Conservation (phyloP, 208 protist genomes). For the Endotrypanum monterogeii region DNA sequence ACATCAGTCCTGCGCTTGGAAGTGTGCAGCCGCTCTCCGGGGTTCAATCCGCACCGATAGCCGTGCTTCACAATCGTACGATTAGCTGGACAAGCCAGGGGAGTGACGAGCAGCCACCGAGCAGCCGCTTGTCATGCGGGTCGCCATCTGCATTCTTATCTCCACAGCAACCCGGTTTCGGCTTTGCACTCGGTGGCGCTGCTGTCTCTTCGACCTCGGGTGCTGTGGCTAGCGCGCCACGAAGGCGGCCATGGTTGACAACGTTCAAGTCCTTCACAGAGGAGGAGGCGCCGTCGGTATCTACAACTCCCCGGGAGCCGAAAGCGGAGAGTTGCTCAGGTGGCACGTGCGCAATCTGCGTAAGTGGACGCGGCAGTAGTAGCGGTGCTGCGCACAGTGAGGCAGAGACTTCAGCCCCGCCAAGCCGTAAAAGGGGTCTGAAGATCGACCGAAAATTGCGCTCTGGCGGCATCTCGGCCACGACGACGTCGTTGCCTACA, state of each 20-base stretch:
- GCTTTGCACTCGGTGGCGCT: not conserved
- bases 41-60: not conserved
- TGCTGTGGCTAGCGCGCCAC: conserved; percentile 1
- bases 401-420: not conserved
- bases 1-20: conserved; percentile 5
- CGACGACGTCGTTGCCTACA: conserved; percentile 6
- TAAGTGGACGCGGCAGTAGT: not conserved
- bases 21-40: conserved; percentile 20
- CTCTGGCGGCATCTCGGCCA: conserved; percentile 8
- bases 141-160: conserved; percentile 20
- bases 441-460: conserved; percentile 5
- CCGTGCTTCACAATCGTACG: conserved; percentile 11
- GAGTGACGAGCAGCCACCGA: conserved; percentile 16
- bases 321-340: not conserved
- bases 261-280: conserved; percentile 27
- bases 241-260: conserved; percentile 17
- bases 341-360: not conserved
- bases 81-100: conserved; percentile 20
- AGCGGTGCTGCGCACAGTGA: not conserved
- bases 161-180: conserved; percentile 14
- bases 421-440: not conserved
- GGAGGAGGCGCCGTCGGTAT: conserved; percentile 10
- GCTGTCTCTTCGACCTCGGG: not conserved
- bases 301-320: conserved; percentile 17
- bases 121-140: conserved; percentile 27